phyloP scores from a whole-genome alignment of 192 early-diverging fungal genomes.

The Borealophlyctis nickersoniae region DNA sequence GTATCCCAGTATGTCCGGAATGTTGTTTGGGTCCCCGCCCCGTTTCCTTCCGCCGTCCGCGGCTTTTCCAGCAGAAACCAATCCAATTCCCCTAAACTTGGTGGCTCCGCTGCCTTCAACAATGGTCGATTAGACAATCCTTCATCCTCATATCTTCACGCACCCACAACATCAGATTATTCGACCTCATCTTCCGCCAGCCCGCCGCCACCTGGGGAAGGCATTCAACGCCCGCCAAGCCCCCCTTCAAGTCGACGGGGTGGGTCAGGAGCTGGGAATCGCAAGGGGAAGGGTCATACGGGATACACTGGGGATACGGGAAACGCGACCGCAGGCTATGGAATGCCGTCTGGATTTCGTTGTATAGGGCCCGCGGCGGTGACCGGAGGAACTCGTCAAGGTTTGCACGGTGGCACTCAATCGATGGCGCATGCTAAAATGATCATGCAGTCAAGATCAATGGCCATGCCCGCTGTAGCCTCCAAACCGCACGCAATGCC shows the following conservation, averaged over 20 bases:
- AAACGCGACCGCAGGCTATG: too few species aligned
- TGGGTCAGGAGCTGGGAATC: conserved; percentile 1
- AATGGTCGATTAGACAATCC: neutral
- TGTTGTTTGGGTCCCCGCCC: conserved; percentile 1
- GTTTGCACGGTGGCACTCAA: neutral
- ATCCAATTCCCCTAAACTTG: neutral
- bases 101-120: too few species aligned
- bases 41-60: neutral
- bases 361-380: neutral
- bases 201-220: conserved; percentile 1
- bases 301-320: neutral
- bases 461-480: conserved; percentile 27
- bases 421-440: neutral
- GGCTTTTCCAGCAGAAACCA: neutral
- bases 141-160: neutral
- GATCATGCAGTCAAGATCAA: conserved; percentile 6
- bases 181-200: conserved; percentile 1
- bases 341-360: neutral
- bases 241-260: neutral
- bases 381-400: neutral
- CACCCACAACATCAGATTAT: neutral
- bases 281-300: neutral
- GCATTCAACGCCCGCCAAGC: neutral
- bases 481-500: conserved; percentile 3
- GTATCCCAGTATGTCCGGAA: conserved; percentile 8